Evolutionary conservation across 805 yeast genomes (phyloP), one percentile per base, ranked within the genome.

Genomic region (Kurtzmaniella cleridarum): DNA sequence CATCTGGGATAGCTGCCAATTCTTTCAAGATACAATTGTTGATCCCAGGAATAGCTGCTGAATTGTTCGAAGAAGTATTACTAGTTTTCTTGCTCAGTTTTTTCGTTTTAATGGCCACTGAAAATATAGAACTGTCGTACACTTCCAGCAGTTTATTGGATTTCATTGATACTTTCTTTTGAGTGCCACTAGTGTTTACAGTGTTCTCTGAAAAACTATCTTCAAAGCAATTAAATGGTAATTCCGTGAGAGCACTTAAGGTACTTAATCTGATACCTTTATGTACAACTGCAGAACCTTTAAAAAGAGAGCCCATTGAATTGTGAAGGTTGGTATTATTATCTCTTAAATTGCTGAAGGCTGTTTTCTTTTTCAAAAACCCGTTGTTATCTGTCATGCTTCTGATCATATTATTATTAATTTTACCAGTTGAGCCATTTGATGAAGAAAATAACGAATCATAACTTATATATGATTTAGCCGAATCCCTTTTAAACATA

Each of bases 1-100:
- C 89, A 56, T 91, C 96, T 0, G 96, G 91, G 36, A 90, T 78
- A 5, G 84, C 84, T 1, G 95, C 95, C 35, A 89, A 70, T 51
- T 81, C 87, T 31, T 66, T 64, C 34, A 69, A 53, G 4, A 64
- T 67, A 43, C 53, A 57, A 39, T 52, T 64, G 47, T 69, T 66
- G 14, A 69, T 67, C 2, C 73, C 74, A 1, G 83, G 84, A 34
- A 84, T 79, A 2, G 79, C 82, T 3, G 72, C 75, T 2, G 69
- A 62, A 28, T 53, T 49, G 7, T 16, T 18, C 18, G 54, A 41
- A 1, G 63, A 48, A 3, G 58, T 39, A 10, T 40, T 44, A 34
- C 46, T 43, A 9, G 35, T 32, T 13, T 40, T 30, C 34, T 27
- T 16, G 23, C 15, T 54, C 50, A 24, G 40, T 42, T 39, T 46